These are phyloP conservation scores for Alternaria alternata DNA, from an alignment of 2,329 filamentous ascomycete species.

Conservation along the genomic window DNA sequence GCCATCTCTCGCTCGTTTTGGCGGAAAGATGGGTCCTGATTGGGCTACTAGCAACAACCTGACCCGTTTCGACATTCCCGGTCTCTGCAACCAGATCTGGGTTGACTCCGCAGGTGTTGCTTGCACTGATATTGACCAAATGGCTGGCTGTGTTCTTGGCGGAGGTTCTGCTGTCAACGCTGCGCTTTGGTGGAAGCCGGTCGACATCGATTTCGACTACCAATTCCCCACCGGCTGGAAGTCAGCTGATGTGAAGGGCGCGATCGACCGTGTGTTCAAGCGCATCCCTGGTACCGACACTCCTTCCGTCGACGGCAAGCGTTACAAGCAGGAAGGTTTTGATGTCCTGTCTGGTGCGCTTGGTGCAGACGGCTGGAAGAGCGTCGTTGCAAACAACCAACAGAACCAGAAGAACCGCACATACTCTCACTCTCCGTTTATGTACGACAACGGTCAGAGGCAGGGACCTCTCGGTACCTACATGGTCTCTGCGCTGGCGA, in stretches of 20 bases:
- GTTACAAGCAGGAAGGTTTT: slow-evolving; percentile 73
- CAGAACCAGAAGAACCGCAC: slow-evolving; percentile 71
- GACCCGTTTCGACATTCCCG: slow-evolving; percentile 75
- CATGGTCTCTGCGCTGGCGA: slow-evolving; percentile 66
- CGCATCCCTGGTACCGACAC: slow-evolving; percentile 74
- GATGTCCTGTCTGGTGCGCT: slow-evolving; percentile 69
- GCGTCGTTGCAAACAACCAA: slow-evolving; percentile 66
- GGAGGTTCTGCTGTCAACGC: slow-evolving; percentile 73
- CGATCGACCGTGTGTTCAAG: slow-evolving; percentile 69
- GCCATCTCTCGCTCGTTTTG: slow-evolving; percentile 69
- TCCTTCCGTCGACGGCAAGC: slow-evolving; percentile 71
- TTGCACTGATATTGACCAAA: slow-evolving; percentile 74
- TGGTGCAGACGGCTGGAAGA: slow-evolving; percentile 67
- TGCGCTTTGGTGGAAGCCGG: slow-evolving; percentile 73
- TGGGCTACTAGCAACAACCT: slow-evolving; percentile 70
- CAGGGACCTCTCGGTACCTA: slow-evolving; percentile 77
- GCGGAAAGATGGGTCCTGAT: slow-evolving; percentile 66
- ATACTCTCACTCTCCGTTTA: slow-evolving; percentile 70
- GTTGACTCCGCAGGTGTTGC: slow-evolving; percentile 68
- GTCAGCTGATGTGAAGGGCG: slow-evolving; percentile 65
- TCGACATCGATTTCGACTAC: slow-evolving; percentile 72
- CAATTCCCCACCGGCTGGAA: slow-evolving; percentile 79
- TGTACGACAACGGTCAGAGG: slow-evolving; percentile 72
- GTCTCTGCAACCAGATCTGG: slow-evolving; percentile 76
- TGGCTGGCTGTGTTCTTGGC: slow-evolving; percentile 75